Evolutionary conservation across 192 early-diverging fungal species (phyloP), one percentile per base, ranked within the genome.

Genomic region (Diversispora epigaea): DNA sequence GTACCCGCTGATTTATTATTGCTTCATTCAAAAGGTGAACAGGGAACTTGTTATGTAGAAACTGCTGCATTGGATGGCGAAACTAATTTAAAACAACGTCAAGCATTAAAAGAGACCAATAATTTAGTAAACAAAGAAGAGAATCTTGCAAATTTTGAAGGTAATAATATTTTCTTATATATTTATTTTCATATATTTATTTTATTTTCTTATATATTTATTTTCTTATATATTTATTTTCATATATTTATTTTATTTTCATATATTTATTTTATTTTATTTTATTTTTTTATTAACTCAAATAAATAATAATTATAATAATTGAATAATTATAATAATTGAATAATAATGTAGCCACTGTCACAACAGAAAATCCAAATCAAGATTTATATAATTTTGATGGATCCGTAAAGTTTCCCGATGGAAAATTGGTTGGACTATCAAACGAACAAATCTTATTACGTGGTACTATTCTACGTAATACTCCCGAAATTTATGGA

Each of bases 51-150:
- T 68, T 95, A 89, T 85, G 89, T 96, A 44, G 93, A 96, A 78
- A 96, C 94, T 0, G 89, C 93, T 0, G 89, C 92, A 14, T 82
- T 96, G 66, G 94, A 96, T 77, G 94, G 94, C 47, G 94, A 96
- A 73, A 93, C 93, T 15, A 95, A 93, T 84, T 83, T 96, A 45
- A 96, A 95, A 84, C 92, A 93, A 77, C 82, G 88, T 71, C 91
- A 93, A 75, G 89, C 90, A 12, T 79, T 93, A 62, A 85, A 84
- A 50, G 83, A 73, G 11, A 93, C 87, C 22, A 87, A 87, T 15
- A 83, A 84, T 45, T 71, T 70, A 43, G 77, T 87, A 61, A 46
- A 43, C 12, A 75, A 86, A 45, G 79, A 81, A 19, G 83, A 86
- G 71, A 76, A 82, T 25, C 52, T 90, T 15, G 87, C 82, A 45